Evolutionary conservation across 108 stramenopile species (phyloP), one percentile per base, ranked within the genome.

Genomic region (Cyclotella sp.): DNA sequence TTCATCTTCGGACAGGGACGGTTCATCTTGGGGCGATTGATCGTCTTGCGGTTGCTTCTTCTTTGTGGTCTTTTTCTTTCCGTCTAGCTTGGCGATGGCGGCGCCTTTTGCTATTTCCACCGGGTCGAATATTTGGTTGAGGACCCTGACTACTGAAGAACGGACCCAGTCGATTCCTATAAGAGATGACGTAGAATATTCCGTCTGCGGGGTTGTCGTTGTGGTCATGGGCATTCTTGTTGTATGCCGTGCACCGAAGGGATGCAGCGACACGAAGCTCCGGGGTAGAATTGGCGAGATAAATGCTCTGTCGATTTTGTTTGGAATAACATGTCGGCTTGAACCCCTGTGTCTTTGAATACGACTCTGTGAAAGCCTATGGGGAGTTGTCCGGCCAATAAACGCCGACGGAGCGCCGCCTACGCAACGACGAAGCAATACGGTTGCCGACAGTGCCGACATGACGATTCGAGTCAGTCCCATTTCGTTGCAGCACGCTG

Each of bases 91-190:
- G 45, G 88, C 88, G 39, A 92, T 69, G 41, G 87, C 88, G 42
- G 82, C 83, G 29, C 84, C 87, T 53, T 83, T 72, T 0, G 91
- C 93, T 22, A 92, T 89, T 73, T 92, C 88, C 26, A 60, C 78
- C 12, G 91, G 89, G 76, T 94, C 93, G 69, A 91, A 95, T 5
- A 88, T 55, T 52, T 91, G 88, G 63, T 92, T 90, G 62, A 95
- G 59, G 10, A 77, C 84, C n/a, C 81, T 60, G 42, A 89, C 77
- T n/a, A 95, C 89, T 9, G 82, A 68, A 27, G 88, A 76, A 49
- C 89, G 76, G 51, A 95, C 76, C 73, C 70, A 87, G 42, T 87
- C 86, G 27, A 95, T 87, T 0, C 89, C 89, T 14, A 83, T 58
- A 34, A 83, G 77, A 13, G 82, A 59, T 29, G 77, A 70, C 19